Percentiles rank a stretch among this genome's conserved stretches.
These are phyloP conservation scores for Clausena lansium DNA, from an alignment of 345 rosid genomes.

Conservation along the genomic window DNA sequence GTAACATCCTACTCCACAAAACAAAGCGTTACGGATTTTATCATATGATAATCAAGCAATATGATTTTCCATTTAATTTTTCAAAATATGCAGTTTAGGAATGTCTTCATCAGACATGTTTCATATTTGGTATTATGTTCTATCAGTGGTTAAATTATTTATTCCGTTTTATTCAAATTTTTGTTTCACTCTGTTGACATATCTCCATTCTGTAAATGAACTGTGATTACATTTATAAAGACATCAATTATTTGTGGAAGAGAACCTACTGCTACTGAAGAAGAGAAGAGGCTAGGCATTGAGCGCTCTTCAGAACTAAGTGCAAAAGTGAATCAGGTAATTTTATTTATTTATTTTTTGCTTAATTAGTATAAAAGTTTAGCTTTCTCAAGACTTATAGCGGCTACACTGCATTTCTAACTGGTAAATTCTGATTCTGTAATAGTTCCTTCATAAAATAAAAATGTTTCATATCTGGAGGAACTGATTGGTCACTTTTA, in stretches of 20 bases:
- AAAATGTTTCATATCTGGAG: not conserved
- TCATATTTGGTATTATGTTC: not conserved
- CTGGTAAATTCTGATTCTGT: not conserved
- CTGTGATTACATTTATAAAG: conserved; percentile 38
- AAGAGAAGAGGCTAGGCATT: conserved; percentile 73
- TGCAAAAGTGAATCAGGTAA: conserved; percentile 94
- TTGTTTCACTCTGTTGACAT: conserved; percentile 8
- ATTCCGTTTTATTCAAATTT: not conserved
- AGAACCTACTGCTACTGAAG: conserved; percentile 86
- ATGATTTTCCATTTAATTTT: not conserved
- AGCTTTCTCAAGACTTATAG: conserved; percentile 10
- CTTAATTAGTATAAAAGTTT: conserved; percentile 9
- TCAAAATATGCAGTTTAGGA: not conserved
- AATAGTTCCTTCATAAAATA: not conserved
- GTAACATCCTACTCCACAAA: not conserved
- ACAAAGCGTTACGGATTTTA: not conserved
- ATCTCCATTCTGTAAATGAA: not conserved
- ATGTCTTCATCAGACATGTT: not conserved
- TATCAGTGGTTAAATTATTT: conserved; percentile 3
- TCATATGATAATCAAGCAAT: not conserved
- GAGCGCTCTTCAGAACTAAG: conserved; percentile 93
- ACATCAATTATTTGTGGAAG: conserved; percentile 94
- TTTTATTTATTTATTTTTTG: conserved; percentile 11
- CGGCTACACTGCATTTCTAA: not conserved
- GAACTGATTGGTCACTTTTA: not conserved